Percentiles rank a stretch among this genome's conserved stretches.
Evolutionary conservation across 768 basidiomycete species (phyloP).

Genomic region (Auricularia sp.): DNA sequence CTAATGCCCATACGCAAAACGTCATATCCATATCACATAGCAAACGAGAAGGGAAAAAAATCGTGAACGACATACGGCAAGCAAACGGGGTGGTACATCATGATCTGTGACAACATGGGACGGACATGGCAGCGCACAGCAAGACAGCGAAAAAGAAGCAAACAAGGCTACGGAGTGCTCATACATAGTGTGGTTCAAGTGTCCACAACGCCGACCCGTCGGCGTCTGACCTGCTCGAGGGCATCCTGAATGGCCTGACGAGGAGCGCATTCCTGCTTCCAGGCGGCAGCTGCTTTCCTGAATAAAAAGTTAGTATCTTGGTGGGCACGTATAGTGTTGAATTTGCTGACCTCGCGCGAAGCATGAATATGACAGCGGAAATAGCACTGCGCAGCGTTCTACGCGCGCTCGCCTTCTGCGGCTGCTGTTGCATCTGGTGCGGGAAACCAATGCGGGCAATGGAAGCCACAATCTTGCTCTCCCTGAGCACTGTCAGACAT

Average conservation of each 20-base stretch:
- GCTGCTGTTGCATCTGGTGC: constrained; percentile 20
- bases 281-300: constrained; percentile 52
- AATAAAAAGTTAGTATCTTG: not conserved
- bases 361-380: constrained; percentile 52
- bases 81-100: not conserved
- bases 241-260: constrained; percentile 58
- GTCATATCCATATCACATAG: not conserved
- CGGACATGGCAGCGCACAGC: not conserved
- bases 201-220: constrained; percentile 23
- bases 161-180: no score
- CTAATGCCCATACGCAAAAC: not conserved
- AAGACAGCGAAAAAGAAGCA: not conserved
- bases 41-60: not conserved
- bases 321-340: not conserved
- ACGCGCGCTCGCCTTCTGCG: constrained; percentile 27
- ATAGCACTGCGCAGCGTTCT: constrained; percentile 49
- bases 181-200: not conserved
- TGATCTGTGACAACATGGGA: not conserved
- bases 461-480: constrained; percentile 60
- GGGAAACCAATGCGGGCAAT: constrained; percentile 72
- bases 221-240: constrained; percentile 57
- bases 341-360: constrained; percentile 46
- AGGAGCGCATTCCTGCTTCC: constrained; percentile 52
- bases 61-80: not conserved
- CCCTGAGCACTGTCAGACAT: constrained; percentile 29